Percentiles rank a stretch among this genome's conserved stretches.
phyloP scores from a whole-genome alignment of 2,329 filamentous ascomycete species.

The Blastomyces emzantsi region DNA sequence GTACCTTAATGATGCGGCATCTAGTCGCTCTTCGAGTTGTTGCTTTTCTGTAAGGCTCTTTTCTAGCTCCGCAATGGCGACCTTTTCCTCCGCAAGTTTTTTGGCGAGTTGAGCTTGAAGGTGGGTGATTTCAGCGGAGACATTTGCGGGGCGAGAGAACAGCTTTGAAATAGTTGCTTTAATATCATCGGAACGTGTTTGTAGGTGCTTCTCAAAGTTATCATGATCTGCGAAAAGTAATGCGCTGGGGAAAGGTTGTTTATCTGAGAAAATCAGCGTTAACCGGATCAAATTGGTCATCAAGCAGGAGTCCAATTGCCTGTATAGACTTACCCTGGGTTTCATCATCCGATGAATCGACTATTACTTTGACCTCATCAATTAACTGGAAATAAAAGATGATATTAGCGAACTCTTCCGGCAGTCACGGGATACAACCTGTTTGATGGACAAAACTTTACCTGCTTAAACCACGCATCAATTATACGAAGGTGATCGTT shows the following conservation, averaged over 20 bases:
- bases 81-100: conserved; percentile 73
- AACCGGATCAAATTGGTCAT: neutral
- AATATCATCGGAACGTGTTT: conserved; percentile 65
- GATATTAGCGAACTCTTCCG: conserved; percentile 6
- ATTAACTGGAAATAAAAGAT: conserved; percentile 28
- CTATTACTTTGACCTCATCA: conserved; percentile 39
- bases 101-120: conserved; percentile 67
- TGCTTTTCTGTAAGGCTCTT: conserved; percentile 70
- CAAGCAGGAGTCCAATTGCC: neutral
- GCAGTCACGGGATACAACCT: neutral
- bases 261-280: conserved; percentile 4
- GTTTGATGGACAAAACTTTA: conserved; percentile 37
- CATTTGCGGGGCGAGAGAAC: conserved; percentile 40
- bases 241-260: conserved; percentile 41
- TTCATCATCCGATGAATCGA: conserved; percentile 24
- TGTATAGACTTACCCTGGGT: conserved; percentile 12
- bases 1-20: conserved; percentile 80
- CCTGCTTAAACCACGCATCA: conserved; percentile 92
- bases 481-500: conserved; percentile 87
- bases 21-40: conserved; percentile 73
- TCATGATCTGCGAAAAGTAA: conserved; percentile 48
- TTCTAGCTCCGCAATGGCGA: conserved; percentile 66
- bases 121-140: conserved; percentile 59
- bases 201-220: conserved; percentile 69
- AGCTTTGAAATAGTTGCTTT: conserved; percentile 63